Evolutionary conservation across 352 stramenopile genomes (phyloP), one percentile per base, ranked within the genome.

Genomic region (Phytophthora nicotianae): DNA sequence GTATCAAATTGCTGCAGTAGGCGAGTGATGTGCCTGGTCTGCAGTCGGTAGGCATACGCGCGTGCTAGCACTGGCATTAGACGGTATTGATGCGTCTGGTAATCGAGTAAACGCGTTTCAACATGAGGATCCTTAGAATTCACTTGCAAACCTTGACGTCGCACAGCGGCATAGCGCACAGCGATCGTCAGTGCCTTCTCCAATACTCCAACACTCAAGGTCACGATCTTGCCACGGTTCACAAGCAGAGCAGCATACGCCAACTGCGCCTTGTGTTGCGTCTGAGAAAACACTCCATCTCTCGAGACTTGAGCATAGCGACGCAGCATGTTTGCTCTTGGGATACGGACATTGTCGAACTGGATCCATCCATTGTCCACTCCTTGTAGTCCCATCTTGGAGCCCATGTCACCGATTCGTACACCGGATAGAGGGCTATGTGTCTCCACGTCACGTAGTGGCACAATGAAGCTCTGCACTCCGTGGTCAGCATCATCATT

Each of bases 401-500:
- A 61, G 37, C 83, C 84, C 58, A 87, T 82, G 65, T 90, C 83
- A 47, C 85, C 87, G 32, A 91, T 77, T 13, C 66, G 70, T 11
- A 93, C 54, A 21, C 83, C 81, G 35, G 79, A 62, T 2, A 91
- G 49, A 17, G 74, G 68, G 21, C 56, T 45, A 48, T 91, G 79
- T 14, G 75, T 90, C 43, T 96, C 77, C 65, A 89, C 71, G 35
- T 98, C 85, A n/a, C 96, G 89, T 5, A 99, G 55, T 14, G 85
- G 96, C 32, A 99, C 90, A 35, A 99, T 76, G 70, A 99, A 99
- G 67, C 93, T 97, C 77, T 99, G 96, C 40, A 99, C 90, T 5
- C 97, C 97, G 37, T 93, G 82, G 67, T 92, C 65, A 66, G 62
- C 66, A 26, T 75, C 50, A 48, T 52, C 51, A 11, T 45, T 49